These are phyloP conservation scores for Dictyostelium brefeldianum DNA, from an alignment of 78 protist species.

Conservation along the genomic window DNA sequence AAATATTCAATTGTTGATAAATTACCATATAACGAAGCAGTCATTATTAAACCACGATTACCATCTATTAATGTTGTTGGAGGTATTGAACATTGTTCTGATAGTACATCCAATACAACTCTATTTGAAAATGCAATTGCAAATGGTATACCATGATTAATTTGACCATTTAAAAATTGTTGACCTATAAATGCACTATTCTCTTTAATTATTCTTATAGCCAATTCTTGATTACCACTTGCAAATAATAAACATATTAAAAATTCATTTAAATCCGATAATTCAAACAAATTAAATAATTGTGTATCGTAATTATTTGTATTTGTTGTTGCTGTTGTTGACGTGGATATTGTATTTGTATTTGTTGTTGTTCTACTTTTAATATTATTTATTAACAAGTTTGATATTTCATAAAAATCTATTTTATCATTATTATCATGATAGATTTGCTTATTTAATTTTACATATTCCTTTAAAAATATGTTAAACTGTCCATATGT, in stretches of 20 bases:
- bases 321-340: neutral
- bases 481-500: conserved; percentile 21
- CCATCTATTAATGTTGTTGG: neutral
- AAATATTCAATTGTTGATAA: conserved; percentile 26
- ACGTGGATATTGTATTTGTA: neutral
- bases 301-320: neutral
- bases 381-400: neutral
- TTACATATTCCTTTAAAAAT: neutral
- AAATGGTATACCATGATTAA: conserved; percentile 30
- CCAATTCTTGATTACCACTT: conserved; percentile 1
- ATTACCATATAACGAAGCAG: conserved; percentile 50
- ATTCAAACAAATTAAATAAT: neutral
- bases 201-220: neutral
- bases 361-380: neutral
- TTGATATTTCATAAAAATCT: neutral
- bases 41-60: conserved; percentile 54
- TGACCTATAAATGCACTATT: neutral
- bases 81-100: neutral
- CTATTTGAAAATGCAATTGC: conserved; percentile 49
- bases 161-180: neutral
- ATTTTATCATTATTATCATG: neutral
- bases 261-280: neutral
- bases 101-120: neutral
- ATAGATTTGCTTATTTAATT: neutral
- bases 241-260: conserved; percentile 46